These are phyloP conservation scores for Lactifluus echinatus DNA, from an alignment of 768 basidiomycete species.

Conservation along the genomic window DNA sequence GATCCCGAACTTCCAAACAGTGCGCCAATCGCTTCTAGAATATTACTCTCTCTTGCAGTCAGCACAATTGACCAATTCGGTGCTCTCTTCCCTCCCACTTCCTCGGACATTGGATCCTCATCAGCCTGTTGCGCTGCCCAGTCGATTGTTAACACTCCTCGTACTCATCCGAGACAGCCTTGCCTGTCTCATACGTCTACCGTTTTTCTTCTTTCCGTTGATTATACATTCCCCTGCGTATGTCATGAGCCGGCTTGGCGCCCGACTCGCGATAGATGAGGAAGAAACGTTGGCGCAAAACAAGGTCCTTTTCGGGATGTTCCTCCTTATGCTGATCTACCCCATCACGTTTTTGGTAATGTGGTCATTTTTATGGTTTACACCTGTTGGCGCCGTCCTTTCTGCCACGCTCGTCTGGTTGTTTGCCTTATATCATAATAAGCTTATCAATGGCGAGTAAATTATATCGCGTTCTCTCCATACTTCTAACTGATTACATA, in stretches of 20 bases:
- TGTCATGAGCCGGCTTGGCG: slow-evolving; percentile 67
- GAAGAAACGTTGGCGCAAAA: slow-evolving; percentile 96
- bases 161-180: slow-evolving; percentile 75
- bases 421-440: slow-evolving; percentile 79
- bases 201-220: slow-evolving; percentile 85
- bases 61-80: slow-evolving; percentile 76
- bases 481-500: not conserved
- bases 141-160: slow-evolving; percentile 71
- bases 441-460: slow-evolving; percentile 71
- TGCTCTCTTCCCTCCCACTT: slow-evolving; percentile 76
- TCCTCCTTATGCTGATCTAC: slow-evolving; percentile 73
- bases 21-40: slow-evolving; percentile 65
- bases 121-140: slow-evolving; percentile 63
- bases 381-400: slow-evolving; percentile 60
- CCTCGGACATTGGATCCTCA: slow-evolving; percentile 77
- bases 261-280: slow-evolving; percentile 68
- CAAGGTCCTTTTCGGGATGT: slow-evolving; percentile 79
- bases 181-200: slow-evolving; percentile 60
- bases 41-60: slow-evolving; percentile 85
- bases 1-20: slow-evolving; percentile 47
- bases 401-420: slow-evolving; percentile 63
- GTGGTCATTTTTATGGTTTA: slow-evolving; percentile 79
- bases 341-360: slow-evolving; percentile 75
- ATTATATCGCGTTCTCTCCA: slow-evolving; percentile 2
- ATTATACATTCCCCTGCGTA: slow-evolving; percentile 82